Base-by-base conservation (phyloP, 176 grass and related monocot species). In the Rhipidocladum racemiflorum region DNA sequence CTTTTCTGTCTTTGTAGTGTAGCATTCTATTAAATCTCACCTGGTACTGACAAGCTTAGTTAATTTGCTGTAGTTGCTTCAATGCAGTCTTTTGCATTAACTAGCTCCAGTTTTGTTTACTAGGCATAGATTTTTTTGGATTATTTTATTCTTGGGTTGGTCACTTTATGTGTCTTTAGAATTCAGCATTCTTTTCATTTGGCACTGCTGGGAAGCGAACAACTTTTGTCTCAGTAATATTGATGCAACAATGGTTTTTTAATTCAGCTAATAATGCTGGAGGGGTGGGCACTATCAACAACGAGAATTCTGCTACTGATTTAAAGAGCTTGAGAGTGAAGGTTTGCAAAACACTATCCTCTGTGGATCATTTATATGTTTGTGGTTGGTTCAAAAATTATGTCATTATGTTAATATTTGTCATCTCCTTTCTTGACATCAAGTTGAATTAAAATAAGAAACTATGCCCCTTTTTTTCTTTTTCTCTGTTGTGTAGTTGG, bases 281-380 rank as follows among this genome's bases (percentile, higher is more conserved):
- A 89, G 73, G 64, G 23, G 24, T 87, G 38, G 59, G 78, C 65
- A 89, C 76, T 86, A 80, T 88, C 66, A 88, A 84, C 59, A 80
- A 36, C 12, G 89, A 85, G 46, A 91, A 64, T 87, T 72, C 81
- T 38, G 72, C 70, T 61, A 74, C 64, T 32, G 89, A 93, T 69
- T 77, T 84, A 80, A 93, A 89, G 67, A 89, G 89, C 73, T 80
- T 97, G n/a, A 68, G 79, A 72, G 89, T 97, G 60, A 97, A 93
- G 94, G 91, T 89, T 83, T 91, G 43, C 21, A 66, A 60, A 46
- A 66, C 1, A 35, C 12, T 30, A 78, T 55, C 43, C 14, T 68
- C 14, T 51, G 59, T 64, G 29, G 1, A 57, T 35, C 49, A 64
- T n/a, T 42, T 48, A 68, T 81, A 16, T 61, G 29, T 30, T 67